Base-by-base conservation (phyloP, 1,139 yeast genomes). In the Yamadazyma friedrichii region DNA sequence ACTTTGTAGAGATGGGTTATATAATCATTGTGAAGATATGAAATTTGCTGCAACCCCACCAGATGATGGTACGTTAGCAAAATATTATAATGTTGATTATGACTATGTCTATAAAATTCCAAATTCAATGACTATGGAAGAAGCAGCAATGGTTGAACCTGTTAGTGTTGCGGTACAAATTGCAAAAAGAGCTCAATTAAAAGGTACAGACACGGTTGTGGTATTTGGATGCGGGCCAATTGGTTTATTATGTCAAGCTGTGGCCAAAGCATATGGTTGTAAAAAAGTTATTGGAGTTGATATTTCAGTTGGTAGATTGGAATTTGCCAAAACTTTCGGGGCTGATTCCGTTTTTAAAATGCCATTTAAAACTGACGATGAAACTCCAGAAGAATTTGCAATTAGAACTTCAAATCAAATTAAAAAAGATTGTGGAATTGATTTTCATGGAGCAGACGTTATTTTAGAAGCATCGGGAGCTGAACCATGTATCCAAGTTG, bases 31-130 rank as follows among this genome's bases (percentile, higher is more conserved):
- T 57, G 93, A 94, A 25, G 77, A 80, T 47, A 86, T 88, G 93
- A 76, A 72, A 15, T 88, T 88, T 65, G 95, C 95, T 25, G 95
- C 95, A 36, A 87, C 95, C 11, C 96, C 96, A 9, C 53, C 52
- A n/a, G 46, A 46, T 42, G 54, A 51, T 36, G 82, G 94, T 40
- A 84, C 93, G 9, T 67, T 85, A 48, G 74, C 82, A 46, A 76
- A 79, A 54, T 83, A 80, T 63, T 84, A 73, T 59, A 55, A 77
- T 45, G 71, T 80, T 30, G 89, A 89, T 13, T 87, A 82, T 51
- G 93, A 84, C 55, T 84, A 80, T 59, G 56, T 59, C 24, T 59
- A 54, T 48, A 59, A 58, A 41, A 50, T 63, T 16, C 67, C 67
- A n/a, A 62, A 56, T 31, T 48, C 45, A 13, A 56, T 62, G 64